A percentile compares a stretch with the other conserved stretches of the same genome.
phyloP scores from a whole-genome alignment of 2,329 filamentous ascomycete genomes.

The Trichoderma citrinoviride region DNA sequence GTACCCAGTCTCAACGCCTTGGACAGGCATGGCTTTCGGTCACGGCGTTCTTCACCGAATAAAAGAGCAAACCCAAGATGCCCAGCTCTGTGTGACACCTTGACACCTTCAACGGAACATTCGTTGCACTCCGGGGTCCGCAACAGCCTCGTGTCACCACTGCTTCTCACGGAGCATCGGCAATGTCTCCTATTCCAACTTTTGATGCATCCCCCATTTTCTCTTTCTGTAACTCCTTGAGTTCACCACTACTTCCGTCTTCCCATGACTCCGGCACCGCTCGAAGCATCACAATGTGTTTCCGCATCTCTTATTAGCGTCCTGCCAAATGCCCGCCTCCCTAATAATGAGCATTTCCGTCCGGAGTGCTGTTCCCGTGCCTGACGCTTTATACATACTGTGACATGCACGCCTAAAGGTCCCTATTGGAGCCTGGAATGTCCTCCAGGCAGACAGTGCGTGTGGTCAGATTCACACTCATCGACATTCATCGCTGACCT shows the following conservation, averaged over 20 bases:
- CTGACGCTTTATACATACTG: background rate
- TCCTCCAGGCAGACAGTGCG: accelerated
- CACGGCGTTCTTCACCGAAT: no score
- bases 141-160: background rate
- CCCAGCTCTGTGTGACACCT: background rate
- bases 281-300: constrained; percentile 16
- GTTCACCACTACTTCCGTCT: background rate
- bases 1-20: background rate
- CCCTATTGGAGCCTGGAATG: background rate
- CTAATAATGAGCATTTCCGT: background rate
- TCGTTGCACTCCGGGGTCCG: background rate
- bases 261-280: background rate
- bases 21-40: no score
- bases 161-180: background rate
- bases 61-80: no score
- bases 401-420: background rate
- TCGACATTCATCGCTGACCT: background rate
- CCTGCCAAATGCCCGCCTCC: background rate
- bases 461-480: background rate
- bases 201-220: background rate
- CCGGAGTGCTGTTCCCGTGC: background rate
- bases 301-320: background rate
- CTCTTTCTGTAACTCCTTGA: background rate
- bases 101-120: background rate
- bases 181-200: background rate